Evolutionary conservation across 768 basidiomycete genomes (phyloP), one percentile per base, ranked within the genome.

Genomic region (Rhizopogon rudus): DNA sequence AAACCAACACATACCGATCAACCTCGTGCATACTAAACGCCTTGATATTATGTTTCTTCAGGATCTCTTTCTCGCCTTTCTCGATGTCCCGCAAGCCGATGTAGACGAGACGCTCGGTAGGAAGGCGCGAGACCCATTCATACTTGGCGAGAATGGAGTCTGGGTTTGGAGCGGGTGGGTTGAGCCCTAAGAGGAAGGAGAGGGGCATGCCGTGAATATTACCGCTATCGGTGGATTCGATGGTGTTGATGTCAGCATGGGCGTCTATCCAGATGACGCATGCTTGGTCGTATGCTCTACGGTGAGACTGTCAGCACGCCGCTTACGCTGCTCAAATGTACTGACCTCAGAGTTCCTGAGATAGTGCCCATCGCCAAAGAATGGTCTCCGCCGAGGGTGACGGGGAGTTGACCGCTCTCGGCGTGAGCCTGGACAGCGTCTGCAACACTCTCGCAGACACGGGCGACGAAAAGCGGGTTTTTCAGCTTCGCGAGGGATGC

Each of bases 171-270:
- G 76, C 40, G 29, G 68, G 67, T 35, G 67, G 61, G 40, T 71
- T 73, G 35, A 77, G 59, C 68, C 77, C 84, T 74, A 85, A 53
- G 49, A 99, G 82, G 82, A 98, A 98, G 5, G 97, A 92, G 43
- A 98, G 82, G 20, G 97, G 97, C 88, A 97, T 98, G 58, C 97
- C 97, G 72, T 99, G 97, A 44, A 99, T 87, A 72, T 98, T 98
- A 31, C 96, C 96, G 62, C 88, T 84, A 42, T 75, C 86, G 17
- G 94, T 94, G 14, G 90, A 83, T 54, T 87, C 83, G 10, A 80
- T 73, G 6, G 95, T 97, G 71, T 99, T 98, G 75, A 99, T 93
- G 68, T 98, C 97, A 17, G 93, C 88, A 64, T 98, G 97, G 3
- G 97, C 97, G 67, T 99, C 97, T 56, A 98, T 77, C 97, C 97